Evolutionary conservation across 2,329 filamentous ascomycete genomes (phyloP), one percentile per base, ranked within the genome.

Genomic region (Nemania diffusa): DNA sequence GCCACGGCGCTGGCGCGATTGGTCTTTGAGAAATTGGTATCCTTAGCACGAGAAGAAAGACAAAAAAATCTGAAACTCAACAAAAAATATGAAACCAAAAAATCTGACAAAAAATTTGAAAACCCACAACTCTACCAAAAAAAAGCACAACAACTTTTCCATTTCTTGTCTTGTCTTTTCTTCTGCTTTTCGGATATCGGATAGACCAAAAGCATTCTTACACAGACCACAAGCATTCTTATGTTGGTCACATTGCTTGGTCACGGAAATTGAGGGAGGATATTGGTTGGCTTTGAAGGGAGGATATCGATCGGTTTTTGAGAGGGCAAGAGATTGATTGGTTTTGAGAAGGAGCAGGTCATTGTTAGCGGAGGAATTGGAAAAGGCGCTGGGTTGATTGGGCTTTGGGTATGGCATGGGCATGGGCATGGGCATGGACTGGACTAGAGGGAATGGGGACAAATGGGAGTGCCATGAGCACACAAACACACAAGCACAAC

Each of bases 271-370:
- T 34, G 13, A n/a, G 32, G 32, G 32, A 7, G 32, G 8, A 34
- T 34, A 17, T 13, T 40, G 37, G 32, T n/a, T n/a, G 15, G 37
- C 13, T 40, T 40, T 40, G 37, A 9, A 17, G 8, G 5, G 37
- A 17, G 37, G 37, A 40, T 17, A 40, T 15, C 13, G 37, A 9
- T 40, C 13, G 37, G 37, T 5, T 32, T 32, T 32, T 5, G 9
- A 32, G 29, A n/a, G n/a, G n/a, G n/a, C n/a, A n/a, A n/a, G n/a
- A n/a, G n/a, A n/a, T n/a, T n/a, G n/a, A n/a, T n/a, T n/a, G n/a
- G n/a, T n/a, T 32, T 32, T 32, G 29, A 56, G 34, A 32, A 42
- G 53, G 27, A 27, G 55, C 55, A 24, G 40, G 40, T 37, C 42
- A 20, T 34, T 20, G 50, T 52, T 34, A 34, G 50, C 27, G 32